Base-by-base conservation (phyloP, 306 rosid species). In the Biancaea sappan region DNA sequence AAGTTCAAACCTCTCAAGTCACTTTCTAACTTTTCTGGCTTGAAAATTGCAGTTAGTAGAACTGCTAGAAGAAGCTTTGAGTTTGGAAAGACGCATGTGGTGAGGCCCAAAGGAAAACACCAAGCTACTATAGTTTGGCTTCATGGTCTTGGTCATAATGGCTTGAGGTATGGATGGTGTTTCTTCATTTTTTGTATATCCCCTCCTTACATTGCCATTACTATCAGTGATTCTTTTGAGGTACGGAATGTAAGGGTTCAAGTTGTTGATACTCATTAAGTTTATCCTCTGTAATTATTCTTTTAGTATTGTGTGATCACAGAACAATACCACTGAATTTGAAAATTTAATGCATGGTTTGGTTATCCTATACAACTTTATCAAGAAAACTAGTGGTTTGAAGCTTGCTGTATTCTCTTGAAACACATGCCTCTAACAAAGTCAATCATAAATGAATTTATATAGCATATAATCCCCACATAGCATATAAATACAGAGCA, bases 61-160 rank as follows among this genome's bases (percentile, higher is more conserved):
- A 83, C 85, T 60, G 72, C 82, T 79, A 84, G 91, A 75, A 82
- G 88, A 70, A 66, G 91, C 82, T 72, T 89, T 2, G 99, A 95
- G 86, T 95, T 95, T 52, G 99, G 99, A 52, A 92, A 93, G 85
- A 95, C 99, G 24, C 85, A 95, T 78, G 99, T 95, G 57, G 99
- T 92, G 82, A 90, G 94, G 83, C 99, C 99, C 25, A 92, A 84
- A 80, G 98, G 98, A 71, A 90, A 84, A 80, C 99, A 95, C 81
- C 98, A 95, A 79, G 98, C 99, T 41, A 95, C 99, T 56, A 89
- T 95, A 43, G 91, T 95, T 61, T 95, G 99, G 99, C 85, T 95
- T 66, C 99, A 95, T 82, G 99, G 99, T 44, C 99, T 95, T 7
- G 91, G 96, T 62, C 98, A 95, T 75, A 95, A 95, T 82, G 99